phyloP scores from a whole-genome alignment of 2,329 filamentous ascomycete species.

The Pezicula neosporulosa region DNA sequence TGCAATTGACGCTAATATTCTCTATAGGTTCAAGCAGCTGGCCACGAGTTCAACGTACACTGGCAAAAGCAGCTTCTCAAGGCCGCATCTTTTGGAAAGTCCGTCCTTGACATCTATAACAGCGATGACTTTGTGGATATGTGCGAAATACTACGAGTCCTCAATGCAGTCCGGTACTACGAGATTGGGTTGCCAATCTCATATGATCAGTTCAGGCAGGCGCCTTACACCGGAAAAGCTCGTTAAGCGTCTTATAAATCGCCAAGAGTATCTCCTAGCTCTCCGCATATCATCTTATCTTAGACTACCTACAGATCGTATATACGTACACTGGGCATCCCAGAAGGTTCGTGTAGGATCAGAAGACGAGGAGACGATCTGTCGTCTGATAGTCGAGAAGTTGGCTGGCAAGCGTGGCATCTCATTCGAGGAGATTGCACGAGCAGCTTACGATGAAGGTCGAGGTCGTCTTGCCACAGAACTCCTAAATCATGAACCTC shows the following conservation, averaged over 20 bases:
- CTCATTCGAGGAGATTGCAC: slow-evolving; percentile 91
- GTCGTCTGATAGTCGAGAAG: slow-evolving; percentile 79
- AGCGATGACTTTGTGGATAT: slow-evolving; percentile 99
- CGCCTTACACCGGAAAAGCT: slow-evolving; percentile 85
- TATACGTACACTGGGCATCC: slow-evolving; percentile 96
- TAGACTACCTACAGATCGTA: slow-evolving; percentile 78
- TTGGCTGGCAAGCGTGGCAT: slow-evolving; percentile 86
- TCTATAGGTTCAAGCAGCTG: slow-evolving; percentile 70
- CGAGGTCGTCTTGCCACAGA: slow-evolving; percentile 84
- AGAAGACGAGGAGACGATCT: slow-evolving; percentile 85
- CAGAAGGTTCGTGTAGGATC: slow-evolving; percentile 85
- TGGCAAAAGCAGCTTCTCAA: slow-evolving; percentile 97
- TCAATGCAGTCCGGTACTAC: slow-evolving; percentile 90
- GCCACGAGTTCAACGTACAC: slow-evolving; percentile 82
- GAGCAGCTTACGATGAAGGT: slow-evolving; percentile 91
- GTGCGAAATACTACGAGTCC: slow-evolving; percentile 87
- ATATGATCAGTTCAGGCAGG: slow-evolving; percentile 86
- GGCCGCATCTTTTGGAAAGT: slow-evolving; percentile 96
- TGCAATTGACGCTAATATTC: slow-evolving; percentile 10
- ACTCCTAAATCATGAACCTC: slow-evolving; percentile 87
- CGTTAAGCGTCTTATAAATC: slow-evolving; percentile 80
- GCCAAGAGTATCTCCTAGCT: slow-evolving; percentile 87
- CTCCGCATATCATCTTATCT: slow-evolving; percentile 86
- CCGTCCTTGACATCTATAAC: slow-evolving; percentile 93
- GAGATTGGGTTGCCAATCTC: slow-evolving; percentile 87